phyloP scores from a whole-genome alignment of 306 rosid genomes.

The Ammopiptanthus mongolicus region DNA sequence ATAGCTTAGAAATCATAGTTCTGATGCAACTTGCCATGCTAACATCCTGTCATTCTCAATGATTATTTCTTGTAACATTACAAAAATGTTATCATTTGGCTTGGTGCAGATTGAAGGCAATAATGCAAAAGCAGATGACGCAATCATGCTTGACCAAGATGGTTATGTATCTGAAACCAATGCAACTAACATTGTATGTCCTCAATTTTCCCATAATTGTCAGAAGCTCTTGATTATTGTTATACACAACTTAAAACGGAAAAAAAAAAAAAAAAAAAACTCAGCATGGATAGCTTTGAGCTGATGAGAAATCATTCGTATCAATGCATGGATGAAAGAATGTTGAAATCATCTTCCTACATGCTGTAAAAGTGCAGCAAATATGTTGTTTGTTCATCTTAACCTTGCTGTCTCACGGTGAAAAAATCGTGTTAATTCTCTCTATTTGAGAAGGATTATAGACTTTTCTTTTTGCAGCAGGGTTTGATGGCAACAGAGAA shows the following conservation, averaged over 20 bases:
- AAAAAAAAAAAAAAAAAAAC: neutral
- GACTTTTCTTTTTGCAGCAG: neutral
- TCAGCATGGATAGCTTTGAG: neutral
- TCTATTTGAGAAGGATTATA: neutral
- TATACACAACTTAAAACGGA: neutral
- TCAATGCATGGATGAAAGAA: neutral
- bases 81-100: constrained; percentile 13
- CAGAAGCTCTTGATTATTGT: neutral
- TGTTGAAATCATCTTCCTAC: neutral
- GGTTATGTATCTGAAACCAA: constrained; percentile 86
- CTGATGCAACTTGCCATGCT: neutral
- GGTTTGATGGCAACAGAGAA: neutral
- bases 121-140: constrained; percentile 77
- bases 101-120: constrained; percentile 79
- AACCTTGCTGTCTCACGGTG: neutral
- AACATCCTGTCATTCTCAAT: neutral
- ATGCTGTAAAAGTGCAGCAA: neutral
- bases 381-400: neutral
- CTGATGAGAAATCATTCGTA: neutral
- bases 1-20: neutral
- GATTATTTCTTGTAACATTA: neutral
- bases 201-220: constrained; percentile 13
- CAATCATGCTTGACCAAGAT: constrained; percentile 84
- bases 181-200: constrained; percentile 80
- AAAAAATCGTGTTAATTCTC: neutral